Conservation (phyloP, 257 asterid genomes). For the Nyctanthes arbortristis region DNA sequence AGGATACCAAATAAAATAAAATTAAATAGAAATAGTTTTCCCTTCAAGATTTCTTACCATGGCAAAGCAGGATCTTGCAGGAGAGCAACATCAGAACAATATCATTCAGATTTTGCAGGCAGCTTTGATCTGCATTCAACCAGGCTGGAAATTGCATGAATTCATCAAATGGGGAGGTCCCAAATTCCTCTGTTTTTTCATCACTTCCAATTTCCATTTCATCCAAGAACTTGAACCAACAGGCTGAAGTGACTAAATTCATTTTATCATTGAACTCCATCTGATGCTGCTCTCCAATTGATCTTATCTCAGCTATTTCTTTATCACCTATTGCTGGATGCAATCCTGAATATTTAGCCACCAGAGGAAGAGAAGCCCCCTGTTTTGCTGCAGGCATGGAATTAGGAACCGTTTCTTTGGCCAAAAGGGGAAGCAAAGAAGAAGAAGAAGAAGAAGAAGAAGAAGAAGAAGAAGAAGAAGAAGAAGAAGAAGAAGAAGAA, state of each 20-base stretch:
- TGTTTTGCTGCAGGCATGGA: conserved; percentile 23
- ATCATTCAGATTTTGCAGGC: conserved; percentile 37
- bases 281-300: conserved; percentile 86
- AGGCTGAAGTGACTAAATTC: conserved; percentile 77
- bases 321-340: conserved; percentile 76
- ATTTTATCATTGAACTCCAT: conserved; percentile 88
- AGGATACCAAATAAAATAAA: conserved; percentile 11
- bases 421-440: conserved; percentile 22
- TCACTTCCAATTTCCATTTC: conserved; percentile 60
- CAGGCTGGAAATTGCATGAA: conserved; percentile 85
- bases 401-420: conserved; percentile 41
- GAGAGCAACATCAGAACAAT: conserved; percentile 56
- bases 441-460: too few species aligned
- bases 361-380: conserved; percentile 10
- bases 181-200: conserved; percentile 32
- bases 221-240: conserved; percentile 87
- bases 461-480: too few species aligned
- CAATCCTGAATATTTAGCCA: conserved; percentile 44
- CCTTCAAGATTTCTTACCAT: conserved; percentile 52
- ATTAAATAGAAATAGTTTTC: background rate
- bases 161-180: conserved; percentile 60
- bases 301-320: conserved; percentile 87
- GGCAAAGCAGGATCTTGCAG: conserved; percentile 81
- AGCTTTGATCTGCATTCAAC: conserved; percentile 66
- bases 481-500: too few species aligned